These are phyloP conservation scores for Fraxinus xanthoxyloides DNA, from an alignment of 305 asterid genomes.

Conservation along the genomic window DNA sequence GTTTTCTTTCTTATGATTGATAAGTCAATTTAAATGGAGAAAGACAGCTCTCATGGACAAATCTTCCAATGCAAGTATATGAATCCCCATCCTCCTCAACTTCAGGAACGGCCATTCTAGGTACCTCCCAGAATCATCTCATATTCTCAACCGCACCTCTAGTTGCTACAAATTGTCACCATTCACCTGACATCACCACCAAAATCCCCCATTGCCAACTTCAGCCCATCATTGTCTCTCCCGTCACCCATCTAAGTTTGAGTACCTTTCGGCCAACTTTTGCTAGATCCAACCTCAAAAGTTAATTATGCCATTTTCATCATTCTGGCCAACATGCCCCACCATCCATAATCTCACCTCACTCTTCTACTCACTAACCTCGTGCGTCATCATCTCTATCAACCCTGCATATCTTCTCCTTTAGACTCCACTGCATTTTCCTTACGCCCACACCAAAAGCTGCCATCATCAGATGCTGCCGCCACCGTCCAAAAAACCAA, in stretches of 20 bases:
- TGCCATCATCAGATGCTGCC: neutral
- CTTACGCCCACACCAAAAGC: neutral
- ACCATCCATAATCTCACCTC: neutral
- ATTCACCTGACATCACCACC: neutral
- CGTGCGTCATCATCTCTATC: neutral
- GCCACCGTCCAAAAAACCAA: neutral
- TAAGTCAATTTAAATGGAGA: neutral
- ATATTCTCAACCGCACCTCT: neutral
- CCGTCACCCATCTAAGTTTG: neutral
- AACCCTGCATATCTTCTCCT: neutral
- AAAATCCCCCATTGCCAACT: neutral
- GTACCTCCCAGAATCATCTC: neutral
- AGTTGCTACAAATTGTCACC: neutral
- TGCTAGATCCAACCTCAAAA: neutral
- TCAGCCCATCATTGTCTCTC: neutral
- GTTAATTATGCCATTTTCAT: neutral
- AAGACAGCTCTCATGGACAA: neutral
- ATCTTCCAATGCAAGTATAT: neutral
- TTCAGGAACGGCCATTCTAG: neutral
- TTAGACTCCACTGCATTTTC: neutral
- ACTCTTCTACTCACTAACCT: neutral
- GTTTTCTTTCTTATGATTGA: neutral
- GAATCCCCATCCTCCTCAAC: neutral
- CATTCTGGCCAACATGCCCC: neutral
- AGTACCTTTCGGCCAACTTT: neutral